Percentiles rank a stretch among this genome's conserved stretches.
phyloP scores from a whole-genome alignment of 345 rosid genomes.

The Durio zibethinus region DNA sequence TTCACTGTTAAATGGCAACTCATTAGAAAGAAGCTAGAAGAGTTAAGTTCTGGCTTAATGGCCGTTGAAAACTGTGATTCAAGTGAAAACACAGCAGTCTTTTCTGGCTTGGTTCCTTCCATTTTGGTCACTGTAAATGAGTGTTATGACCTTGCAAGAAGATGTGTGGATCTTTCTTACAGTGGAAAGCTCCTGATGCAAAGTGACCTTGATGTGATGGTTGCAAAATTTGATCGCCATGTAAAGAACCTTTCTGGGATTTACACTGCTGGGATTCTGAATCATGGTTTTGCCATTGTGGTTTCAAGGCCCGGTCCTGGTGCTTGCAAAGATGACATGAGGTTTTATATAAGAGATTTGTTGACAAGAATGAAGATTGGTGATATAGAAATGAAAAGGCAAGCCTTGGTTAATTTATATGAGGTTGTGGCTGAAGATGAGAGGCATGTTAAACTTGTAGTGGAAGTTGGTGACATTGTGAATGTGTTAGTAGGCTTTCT shows the following conservation, averaged over 20 bases:
- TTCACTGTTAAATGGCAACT: constrained; percentile 81
- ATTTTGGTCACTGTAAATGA: constrained; percentile 40
- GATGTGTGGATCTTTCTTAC: constrained; percentile 68
- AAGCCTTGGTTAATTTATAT: constrained; percentile 57
- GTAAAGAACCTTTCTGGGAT: constrained; percentile 54
- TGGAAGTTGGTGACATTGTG: constrained; percentile 55
- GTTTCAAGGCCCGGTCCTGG: constrained; percentile 65
- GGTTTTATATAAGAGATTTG: constrained; percentile 77
- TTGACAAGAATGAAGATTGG: constrained; percentile 92
- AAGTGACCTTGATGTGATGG: constrained; percentile 75
- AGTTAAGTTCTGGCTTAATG: constrained; percentile 54
- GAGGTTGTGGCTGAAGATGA: constrained; percentile 62
- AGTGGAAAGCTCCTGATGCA: constrained; percentile 97
- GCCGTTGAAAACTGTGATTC: constrained; percentile 55
- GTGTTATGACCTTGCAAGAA: constrained; percentile 60
- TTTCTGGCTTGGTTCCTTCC: constrained; percentile 43
- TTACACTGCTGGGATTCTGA: constrained; percentile 56
- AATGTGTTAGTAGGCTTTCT: constrained; percentile 54
- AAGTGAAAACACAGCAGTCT: constrained; percentile 39
- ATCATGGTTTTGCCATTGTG: constrained; percentile 69
- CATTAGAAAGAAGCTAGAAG: constrained; percentile 67
- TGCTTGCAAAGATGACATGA: constrained; percentile 77
- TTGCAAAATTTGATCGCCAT: constrained; percentile 51
- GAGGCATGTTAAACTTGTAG: constrained; percentile 48
- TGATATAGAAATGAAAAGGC: constrained; percentile 74